phyloP scores from a whole-genome alignment of 768 basidiomycete genomes.

The Boletus reticuloceps region DNA sequence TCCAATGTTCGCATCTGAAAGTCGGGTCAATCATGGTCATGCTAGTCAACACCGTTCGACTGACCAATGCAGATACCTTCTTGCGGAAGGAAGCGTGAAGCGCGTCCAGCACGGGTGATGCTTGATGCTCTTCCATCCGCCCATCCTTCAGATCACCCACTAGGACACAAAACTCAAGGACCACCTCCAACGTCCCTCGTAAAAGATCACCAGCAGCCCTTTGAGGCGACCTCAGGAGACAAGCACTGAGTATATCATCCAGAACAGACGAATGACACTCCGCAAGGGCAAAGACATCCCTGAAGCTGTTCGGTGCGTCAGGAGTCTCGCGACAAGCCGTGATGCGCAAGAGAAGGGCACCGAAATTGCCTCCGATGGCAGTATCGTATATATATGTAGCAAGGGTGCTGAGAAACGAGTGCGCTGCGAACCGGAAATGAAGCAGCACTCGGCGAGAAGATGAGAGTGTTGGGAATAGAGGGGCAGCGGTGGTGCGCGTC shows the following conservation, averaged over 20 bases:
- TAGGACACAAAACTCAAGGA: constrained; percentile 66
- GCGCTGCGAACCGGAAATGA: constrained; percentile 71
- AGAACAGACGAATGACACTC: constrained; percentile 64
- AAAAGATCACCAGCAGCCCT: constrained; percentile 62
- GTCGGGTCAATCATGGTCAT: neutral
- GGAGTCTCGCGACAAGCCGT: constrained; percentile 27
- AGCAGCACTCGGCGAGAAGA: constrained; percentile 53
- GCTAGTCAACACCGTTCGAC: constrained; percentile 22
- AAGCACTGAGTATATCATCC: constrained; percentile 75
- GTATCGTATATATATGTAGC: constrained; percentile 74
- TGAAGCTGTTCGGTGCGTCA: constrained; percentile 35
- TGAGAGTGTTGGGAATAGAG: constrained; percentile 59
- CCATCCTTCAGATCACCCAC: constrained; percentile 57
- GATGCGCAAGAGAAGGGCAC: constrained; percentile 54
- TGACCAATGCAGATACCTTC: constrained; percentile 58
- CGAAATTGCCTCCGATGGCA: constrained; percentile 78
- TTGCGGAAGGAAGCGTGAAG: constrained; percentile 51
- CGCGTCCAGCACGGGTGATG: constrained; percentile 53
- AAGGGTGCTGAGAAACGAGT: constrained; percentile 67
- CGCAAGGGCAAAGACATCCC: constrained; percentile 74
- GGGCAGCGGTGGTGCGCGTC: constrained; percentile 40
- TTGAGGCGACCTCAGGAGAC: constrained; percentile 69
- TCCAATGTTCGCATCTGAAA: constrained; percentile 55
- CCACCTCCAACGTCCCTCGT: constrained; percentile 56
- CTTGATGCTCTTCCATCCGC: constrained; percentile 60